A percentile compares a stretch with the other conserved stretches of the same genome.
Conservation (phyloP, 305 asterid genomes). For the Fraxinus sp. region DNA sequence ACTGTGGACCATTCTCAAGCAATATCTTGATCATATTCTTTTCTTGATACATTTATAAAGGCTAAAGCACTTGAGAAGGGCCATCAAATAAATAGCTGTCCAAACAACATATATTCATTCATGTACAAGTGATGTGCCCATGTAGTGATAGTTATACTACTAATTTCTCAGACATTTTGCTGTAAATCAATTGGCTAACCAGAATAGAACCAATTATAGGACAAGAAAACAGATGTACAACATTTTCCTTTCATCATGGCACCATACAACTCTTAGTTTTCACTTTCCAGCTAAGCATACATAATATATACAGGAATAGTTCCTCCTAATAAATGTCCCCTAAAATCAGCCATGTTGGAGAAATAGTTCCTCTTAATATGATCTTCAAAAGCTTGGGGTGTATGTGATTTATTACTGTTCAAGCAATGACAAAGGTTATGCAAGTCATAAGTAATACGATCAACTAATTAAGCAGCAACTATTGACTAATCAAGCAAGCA, state of each 20-base stretch:
- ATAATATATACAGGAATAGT: constrained; percentile 18
- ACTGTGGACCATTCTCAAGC: no score
- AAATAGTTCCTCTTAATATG: background rate
- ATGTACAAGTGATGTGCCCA: background rate
- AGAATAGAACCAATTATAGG: constrained; percentile 22
- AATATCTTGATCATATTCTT: background rate
- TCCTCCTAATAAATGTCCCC: constrained; percentile 31
- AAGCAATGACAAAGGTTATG: no score
- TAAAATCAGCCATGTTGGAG: constrained; percentile 22
- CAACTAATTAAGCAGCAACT: background rate
- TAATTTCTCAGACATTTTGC: constrained; percentile 26
- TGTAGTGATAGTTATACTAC: background rate
- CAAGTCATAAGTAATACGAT: background rate
- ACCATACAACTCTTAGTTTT: background rate
- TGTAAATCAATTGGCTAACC: constrained; percentile 30
- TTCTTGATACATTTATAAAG: background rate
- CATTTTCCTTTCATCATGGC: constrained; percentile 23
- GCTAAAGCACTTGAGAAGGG: constrained; percentile 9
- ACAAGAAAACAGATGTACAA: constrained; percentile 1
- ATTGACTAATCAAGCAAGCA: background rate
- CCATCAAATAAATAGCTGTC: constrained; percentile 42
- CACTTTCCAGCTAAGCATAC: constrained; percentile 28
- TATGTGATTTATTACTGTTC: background rate
- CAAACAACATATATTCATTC: constrained; percentile 3
- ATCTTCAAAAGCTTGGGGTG: background rate